Evolutionary conservation across 1,284 basidiomycete species (phyloP).

Genomic region (Porogramme epimiltina): DNA sequence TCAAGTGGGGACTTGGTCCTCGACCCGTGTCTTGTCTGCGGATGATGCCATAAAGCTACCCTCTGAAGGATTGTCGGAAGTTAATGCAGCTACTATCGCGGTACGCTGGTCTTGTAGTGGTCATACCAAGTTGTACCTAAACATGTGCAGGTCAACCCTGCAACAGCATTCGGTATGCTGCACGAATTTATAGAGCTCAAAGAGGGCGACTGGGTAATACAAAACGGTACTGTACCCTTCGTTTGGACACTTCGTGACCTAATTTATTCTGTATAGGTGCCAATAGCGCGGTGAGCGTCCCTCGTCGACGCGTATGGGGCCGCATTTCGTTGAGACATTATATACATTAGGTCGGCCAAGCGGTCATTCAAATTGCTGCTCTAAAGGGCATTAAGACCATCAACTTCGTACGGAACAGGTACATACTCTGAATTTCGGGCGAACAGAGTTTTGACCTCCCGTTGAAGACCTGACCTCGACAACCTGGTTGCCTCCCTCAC

Average conservation of each 20-base stretch:
- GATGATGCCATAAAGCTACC: slow-evolving; percentile 67
- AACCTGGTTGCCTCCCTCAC: slow-evolving; percentile 52
- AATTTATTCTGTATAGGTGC: slow-evolving; percentile 38
- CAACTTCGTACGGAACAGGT: slow-evolving; percentile 79
- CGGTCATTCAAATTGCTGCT: slow-evolving; percentile 81
- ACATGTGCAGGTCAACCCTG: slow-evolving; percentile 72
- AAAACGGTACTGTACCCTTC: slow-evolving; percentile 57
- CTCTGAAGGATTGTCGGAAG: slow-evolving; percentile 50
- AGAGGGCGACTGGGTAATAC: slow-evolving; percentile 75
- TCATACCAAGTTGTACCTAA: background rate
- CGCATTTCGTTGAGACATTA: too few species aligned
- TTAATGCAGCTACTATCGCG: slow-evolving; percentile 74
- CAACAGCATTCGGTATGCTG: slow-evolving; percentile 84
- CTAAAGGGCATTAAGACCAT: slow-evolving; percentile 68
- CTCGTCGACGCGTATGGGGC: background rate
- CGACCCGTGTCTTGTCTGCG: slow-evolving; percentile 53
- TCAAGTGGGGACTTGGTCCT: slow-evolving; percentile 81
- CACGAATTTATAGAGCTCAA: slow-evolving; percentile 64
- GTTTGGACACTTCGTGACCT: background rate
- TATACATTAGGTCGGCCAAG: slow-evolving; percentile 65
- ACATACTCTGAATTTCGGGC: slow-evolving; percentile 7
- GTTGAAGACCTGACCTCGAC: slow-evolving; percentile 59
- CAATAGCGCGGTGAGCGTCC: slow-evolving; percentile 73
- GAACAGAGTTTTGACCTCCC: background rate
- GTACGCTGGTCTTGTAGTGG: slow-evolving; percentile 37